Evolutionary conservation across 139 green algal genomes (phyloP).

Genomic region (Asterochloris sp.): DNA sequence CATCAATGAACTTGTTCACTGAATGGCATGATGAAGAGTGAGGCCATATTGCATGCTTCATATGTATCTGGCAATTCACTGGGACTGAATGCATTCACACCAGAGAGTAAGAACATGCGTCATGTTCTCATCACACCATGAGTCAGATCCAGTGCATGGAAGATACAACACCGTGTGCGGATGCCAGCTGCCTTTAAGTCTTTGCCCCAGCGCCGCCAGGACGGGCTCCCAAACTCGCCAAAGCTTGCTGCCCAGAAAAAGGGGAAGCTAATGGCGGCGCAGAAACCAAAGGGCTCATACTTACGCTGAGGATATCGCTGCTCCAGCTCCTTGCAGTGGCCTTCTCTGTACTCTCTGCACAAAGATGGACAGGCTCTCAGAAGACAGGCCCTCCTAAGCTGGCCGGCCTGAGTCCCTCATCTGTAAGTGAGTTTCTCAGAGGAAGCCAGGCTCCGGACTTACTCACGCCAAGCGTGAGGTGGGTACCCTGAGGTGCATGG

Average conservation of each 20-base stretch:
- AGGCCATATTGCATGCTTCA: no score
- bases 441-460: no score
- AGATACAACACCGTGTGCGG: slow-evolving; percentile 8
- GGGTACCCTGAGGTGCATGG: no score
- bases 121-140: not conserved
- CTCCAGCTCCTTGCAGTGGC: not conserved
- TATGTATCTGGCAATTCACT: no score
- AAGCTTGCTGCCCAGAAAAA: slow-evolving; percentile 36
- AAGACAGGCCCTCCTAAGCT: no score
- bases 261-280: slow-evolving; percentile 36
- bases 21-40: no score
- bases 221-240: slow-evolving; percentile 32
- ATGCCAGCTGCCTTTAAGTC: slow-evolving; percentile 6
- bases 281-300: slow-evolving; percentile 28
- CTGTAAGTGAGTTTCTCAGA: no score
- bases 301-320: not conserved
- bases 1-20: no score
- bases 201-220: slow-evolving; percentile 7
- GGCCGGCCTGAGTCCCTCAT: no score
- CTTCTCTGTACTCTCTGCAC: slow-evolving; percentile 27
- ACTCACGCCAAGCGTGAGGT: no score
- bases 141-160: slow-evolving; percentile 8
- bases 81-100: no score
- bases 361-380: not conserved
- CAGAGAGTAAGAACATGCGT: no score